Percentiles rank a stretch among this genome's conserved stretches.
Evolutionary conservation across 1,284 basidiomycete species (phyloP).

Genomic region (Ustilago lituana): DNA sequence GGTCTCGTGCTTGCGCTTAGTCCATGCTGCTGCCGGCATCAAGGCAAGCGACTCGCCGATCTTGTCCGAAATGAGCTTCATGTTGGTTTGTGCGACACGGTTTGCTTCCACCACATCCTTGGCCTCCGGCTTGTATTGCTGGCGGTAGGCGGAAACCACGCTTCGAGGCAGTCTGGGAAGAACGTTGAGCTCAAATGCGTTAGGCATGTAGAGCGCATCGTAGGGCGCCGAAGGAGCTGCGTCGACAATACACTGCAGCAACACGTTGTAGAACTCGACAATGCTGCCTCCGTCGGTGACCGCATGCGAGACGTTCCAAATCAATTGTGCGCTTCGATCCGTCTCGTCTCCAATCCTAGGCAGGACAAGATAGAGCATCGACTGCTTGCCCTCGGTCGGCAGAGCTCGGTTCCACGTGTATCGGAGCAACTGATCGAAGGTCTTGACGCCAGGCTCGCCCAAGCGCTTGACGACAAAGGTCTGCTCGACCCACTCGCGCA

Average conservation of each 20-base stretch:
- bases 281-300: conserved; percentile 42
- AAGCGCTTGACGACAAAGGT: conserved; percentile 29
- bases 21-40: conserved; percentile 1
- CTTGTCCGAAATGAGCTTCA: conserved; percentile 22
- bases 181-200: conserved; percentile 15
- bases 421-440: conserved; percentile 3
- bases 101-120: conserved; percentile 3
- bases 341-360: conserved; percentile 8
- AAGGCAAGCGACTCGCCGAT: conserved; percentile 25
- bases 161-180: conserved; percentile 23
- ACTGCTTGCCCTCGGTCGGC: conserved; percentile 30
- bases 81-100: conserved; percentile 9
- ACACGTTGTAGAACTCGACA: conserved; percentile 20
- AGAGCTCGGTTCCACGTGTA: conserved; percentile 31
- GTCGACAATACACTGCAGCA: conserved; percentile 32
- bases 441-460: conserved; percentile 14
- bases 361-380: conserved; percentile 37
- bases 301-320: conserved; percentile 45
- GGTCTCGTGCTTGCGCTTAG: conserved; percentile 23
- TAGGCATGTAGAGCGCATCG: conserved; percentile 21
- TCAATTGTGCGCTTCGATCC: conserved; percentile 11
- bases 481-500: conserved; percentile 27
- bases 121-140: conserved; percentile 19
- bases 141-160: conserved; percentile 16
- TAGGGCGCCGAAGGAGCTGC: conserved; percentile 7